Conservation (phyloP, 2,329 filamentous ascomycete genomes). For the Orbilia javanica region DNA sequence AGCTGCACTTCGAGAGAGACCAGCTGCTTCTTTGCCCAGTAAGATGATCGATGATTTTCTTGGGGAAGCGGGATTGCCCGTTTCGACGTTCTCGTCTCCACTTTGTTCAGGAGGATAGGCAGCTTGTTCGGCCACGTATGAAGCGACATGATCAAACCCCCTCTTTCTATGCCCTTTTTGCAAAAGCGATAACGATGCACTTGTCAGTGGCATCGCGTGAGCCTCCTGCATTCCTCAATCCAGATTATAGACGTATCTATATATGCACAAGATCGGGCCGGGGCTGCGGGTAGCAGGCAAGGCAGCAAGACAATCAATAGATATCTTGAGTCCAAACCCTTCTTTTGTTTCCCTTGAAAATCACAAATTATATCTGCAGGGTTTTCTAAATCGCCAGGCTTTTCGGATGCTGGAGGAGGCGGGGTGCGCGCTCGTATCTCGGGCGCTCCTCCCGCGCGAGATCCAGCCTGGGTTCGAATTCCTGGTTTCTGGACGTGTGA, state of each 20-base stretch:
- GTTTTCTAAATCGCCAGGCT: constrained; percentile 21
- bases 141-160: constrained; percentile 37
- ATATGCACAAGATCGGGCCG: constrained; percentile 32
- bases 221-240: constrained; percentile 35
- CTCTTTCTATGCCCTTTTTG: constrained; percentile 20
- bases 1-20: constrained; percentile 26
- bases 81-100: constrained; percentile 26
- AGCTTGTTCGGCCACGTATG: constrained; percentile 50
- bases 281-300: not conserved
- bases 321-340: constrained; percentile 8
- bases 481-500: constrained; percentile 40
- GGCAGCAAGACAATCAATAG: constrained; percentile 18
- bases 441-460: constrained; percentile 45
- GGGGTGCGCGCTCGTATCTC: constrained; percentile 27
- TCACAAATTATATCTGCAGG: constrained; percentile 27
- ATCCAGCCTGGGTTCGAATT: constrained; percentile 18
- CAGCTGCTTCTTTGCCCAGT: constrained; percentile 14
- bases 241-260: constrained; percentile 23
- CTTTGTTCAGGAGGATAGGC: constrained; percentile 37
- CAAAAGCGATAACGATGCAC: constrained; percentile 45
- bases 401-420: constrained; percentile 18
- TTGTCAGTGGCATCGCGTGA: constrained; percentile 44
- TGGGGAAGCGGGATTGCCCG: constrained; percentile 40
- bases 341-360: constrained; percentile 3
- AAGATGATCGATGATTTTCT: constrained; percentile 24